Evolutionary conservation across 352 stramenopile genomes (phyloP).

Genomic region (Phytopythium montanum): DNA sequence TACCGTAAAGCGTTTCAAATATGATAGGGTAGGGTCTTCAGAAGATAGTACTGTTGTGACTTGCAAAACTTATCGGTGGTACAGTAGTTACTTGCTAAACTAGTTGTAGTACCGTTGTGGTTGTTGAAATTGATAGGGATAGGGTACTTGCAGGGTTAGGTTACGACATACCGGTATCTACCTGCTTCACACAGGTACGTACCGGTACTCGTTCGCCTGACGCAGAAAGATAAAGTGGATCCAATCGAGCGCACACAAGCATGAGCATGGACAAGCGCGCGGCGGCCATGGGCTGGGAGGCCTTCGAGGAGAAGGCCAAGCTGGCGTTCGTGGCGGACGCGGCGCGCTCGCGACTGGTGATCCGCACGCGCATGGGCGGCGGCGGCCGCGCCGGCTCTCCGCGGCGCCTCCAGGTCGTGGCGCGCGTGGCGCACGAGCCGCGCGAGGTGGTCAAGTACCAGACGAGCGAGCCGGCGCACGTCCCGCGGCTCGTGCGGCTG

Average conservation of each 20-base stretch:
- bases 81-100: no score
- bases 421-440: conserved; percentile 38
- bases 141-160: no score
- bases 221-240: background rate
- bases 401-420: conserved; percentile 38
- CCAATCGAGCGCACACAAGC: background rate
- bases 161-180: no score
- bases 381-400: no score
- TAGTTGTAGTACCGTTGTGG: no score
- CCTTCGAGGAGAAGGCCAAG: conserved; percentile 70
- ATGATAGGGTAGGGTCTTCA: no score
- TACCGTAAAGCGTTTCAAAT: no score
- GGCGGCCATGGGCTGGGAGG: conserved; percentile 43
- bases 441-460: conserved; percentile 24
- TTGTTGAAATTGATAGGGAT: no score
- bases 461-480: conserved; percentile 20
- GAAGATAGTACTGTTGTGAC: no score
- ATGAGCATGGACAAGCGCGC: conserved; percentile 3
- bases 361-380: conserved; percentile 46
- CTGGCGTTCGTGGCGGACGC: conserved; percentile 52
- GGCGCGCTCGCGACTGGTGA: conserved; percentile 50
- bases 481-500: conserved; percentile 44
- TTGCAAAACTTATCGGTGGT: no score
- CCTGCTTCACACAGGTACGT: no score
- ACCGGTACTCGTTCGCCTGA: no score